Conservation (phyloP, 164 flowering plant species). For the Kingdonia uniflora region DNA sequence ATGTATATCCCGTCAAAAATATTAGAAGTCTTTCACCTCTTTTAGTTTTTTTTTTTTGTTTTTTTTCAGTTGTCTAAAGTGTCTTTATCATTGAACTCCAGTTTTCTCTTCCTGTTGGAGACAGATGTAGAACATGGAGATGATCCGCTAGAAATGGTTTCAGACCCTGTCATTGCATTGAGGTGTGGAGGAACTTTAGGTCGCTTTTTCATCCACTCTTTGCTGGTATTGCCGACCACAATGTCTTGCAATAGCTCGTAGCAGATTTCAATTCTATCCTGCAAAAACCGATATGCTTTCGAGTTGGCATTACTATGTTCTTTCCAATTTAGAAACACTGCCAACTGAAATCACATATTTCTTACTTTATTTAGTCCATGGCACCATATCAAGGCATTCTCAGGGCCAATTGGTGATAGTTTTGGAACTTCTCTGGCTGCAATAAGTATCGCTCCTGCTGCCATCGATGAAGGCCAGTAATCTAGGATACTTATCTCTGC, state of each 20-base stretch:
- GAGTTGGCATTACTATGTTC: constrained; percentile 12
- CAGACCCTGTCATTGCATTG: constrained; percentile 34
- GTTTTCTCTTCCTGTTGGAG: constrained; percentile 57
- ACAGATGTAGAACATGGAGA: constrained; percentile 43
- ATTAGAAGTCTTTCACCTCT: not conserved
- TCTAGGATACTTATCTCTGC: constrained; percentile 67
- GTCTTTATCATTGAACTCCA: constrained; percentile 34
- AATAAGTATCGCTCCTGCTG: constrained; percentile 68
- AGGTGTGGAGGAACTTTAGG: constrained; percentile 41
- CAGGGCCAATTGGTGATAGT: constrained; percentile 43
- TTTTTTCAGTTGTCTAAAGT: constrained; percentile 10
- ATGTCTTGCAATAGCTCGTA: constrained; percentile 43
- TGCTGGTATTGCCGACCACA: constrained; percentile 13
- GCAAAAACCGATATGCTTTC: constrained; percentile 19
- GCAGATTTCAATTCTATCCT: constrained; percentile 71
- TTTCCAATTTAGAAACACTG: constrained; percentile 4
- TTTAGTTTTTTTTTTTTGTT: not conserved
- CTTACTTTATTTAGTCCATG: constrained; percentile 76
- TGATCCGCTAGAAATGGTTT: constrained; percentile 23
- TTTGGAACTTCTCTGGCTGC: constrained; percentile 61
- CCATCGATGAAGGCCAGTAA: constrained; percentile 74
- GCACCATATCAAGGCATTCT: constrained; percentile 60
- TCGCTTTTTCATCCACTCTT: constrained; percentile 19
- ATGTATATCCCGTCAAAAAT: too few relatives aligned
- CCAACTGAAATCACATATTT: not conserved